Conservation (phyloP, 371 early-diverging fungal genomes). For the Syncephalis plumigaleata region DNA sequence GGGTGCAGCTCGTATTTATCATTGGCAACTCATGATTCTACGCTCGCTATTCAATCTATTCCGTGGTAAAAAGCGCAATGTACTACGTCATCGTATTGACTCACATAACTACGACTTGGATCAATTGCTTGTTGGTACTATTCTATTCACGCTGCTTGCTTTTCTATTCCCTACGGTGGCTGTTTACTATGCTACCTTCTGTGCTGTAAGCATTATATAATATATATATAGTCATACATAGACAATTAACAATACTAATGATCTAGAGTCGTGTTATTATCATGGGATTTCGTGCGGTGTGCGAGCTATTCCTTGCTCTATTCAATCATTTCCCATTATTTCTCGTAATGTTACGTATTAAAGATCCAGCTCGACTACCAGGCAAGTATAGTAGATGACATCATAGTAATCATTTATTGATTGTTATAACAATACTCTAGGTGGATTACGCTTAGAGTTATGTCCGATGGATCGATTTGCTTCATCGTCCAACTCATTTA, state of each 20-base stretch:
- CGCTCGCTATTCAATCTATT: conserved; percentile 82
- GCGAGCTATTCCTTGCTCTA: conserved; percentile 69
- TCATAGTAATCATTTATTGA: too few relatives aligned
- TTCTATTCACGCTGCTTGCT: conserved; percentile 78
- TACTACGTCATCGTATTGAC: conserved; percentile 84
- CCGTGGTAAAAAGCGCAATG: conserved; percentile 76
- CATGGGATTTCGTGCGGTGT: conserved; percentile 30
- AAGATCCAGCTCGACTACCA: conserved; percentile 76
- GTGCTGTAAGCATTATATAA: conserved; percentile 29
- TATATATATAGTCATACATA: neutral
- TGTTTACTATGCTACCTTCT: conserved; percentile 84
- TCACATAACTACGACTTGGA: conserved; percentile 86
- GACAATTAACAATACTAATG: neutral
- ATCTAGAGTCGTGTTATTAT: conserved; percentile 31
- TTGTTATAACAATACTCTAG: too few relatives aligned
- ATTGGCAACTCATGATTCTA: conserved; percentile 74
- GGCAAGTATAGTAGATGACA: conserved; percentile 22
- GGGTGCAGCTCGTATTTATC: conserved; percentile 78
- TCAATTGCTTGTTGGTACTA: conserved; percentile 86
- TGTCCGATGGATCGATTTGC: too few relatives aligned
- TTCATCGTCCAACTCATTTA: too few relatives aligned
- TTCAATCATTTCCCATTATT: conserved; percentile 91
- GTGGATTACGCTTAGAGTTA: too few relatives aligned
- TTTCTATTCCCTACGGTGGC: conserved; percentile 91
- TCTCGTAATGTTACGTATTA: conserved; percentile 70